These are phyloP conservation scores for Fusarium xyrophilum DNA, from an alignment of 2,329 filamentous ascomycete genomes.

Conservation along the genomic window DNA sequence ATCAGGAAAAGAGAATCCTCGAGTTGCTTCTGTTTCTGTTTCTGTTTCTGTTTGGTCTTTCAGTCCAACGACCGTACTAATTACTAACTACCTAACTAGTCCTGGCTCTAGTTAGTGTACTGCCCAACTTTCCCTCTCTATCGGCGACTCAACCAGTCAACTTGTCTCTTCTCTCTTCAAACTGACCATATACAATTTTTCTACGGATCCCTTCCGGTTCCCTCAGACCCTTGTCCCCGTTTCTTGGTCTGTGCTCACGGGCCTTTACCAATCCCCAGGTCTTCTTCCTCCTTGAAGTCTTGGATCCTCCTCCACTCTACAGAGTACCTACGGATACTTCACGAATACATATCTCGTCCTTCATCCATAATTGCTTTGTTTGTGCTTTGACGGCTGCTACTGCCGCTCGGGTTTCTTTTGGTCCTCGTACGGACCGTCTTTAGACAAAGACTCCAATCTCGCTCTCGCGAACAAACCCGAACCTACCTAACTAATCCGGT, in stretches of 20 bases:
- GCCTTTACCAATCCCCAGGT: constrained; percentile 34
- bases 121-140: not conserved
- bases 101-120: not conserved
- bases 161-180: not conserved
- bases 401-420: not conserved
- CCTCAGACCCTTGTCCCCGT: constrained; percentile 21
- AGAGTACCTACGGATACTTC: not conserved
- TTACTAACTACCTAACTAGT: not conserved
- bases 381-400: not conserved
- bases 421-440: not conserved
- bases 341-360: not conserved
- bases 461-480: not conserved
- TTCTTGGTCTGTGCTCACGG: constrained; percentile 26
- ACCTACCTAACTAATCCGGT: not conserved
- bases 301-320: constrained; percentile 27
- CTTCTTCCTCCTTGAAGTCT: constrained; percentile 19
- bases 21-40: not conserved
- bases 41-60: constrained; percentile 3
- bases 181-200: not conserved
- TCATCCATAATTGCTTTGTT: constrained; percentile 22
- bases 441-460: not conserved
- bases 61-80: not conserved
- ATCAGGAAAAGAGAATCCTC: constrained; percentile 1
- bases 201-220: not conserved
- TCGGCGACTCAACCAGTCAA: not conserved